Percentiles rank a stretch among this genome's conserved stretches.
Conservation (phyloP, 1,284 basidiomycete genomes). For the Athelia sp. region DNA sequence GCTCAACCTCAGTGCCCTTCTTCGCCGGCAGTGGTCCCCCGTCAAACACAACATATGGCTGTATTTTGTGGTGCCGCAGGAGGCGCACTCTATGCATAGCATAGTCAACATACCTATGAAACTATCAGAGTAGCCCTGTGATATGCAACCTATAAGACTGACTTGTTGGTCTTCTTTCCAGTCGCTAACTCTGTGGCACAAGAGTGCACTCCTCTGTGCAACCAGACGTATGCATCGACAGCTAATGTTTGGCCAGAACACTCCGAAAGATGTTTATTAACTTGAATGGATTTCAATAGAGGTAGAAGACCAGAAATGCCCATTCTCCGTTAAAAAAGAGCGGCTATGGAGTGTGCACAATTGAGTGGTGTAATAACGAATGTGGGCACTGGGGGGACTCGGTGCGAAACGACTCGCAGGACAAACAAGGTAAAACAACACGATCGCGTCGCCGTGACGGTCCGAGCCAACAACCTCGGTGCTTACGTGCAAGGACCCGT, state of each 20-base stretch:
- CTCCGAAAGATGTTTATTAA: slow-evolving; percentile 72
- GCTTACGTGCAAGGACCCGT: no score
- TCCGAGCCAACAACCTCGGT: no score
- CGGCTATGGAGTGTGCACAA: no score
- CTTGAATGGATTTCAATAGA: slow-evolving; percentile 87
- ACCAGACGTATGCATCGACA: slow-evolving; percentile 93
- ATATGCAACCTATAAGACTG: slow-evolving; percentile 24
- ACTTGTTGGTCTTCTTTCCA: slow-evolving; percentile 81
- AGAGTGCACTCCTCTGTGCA: slow-evolving; percentile 91
- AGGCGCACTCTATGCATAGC: slow-evolving; percentile 91
- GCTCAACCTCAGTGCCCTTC: slow-evolving; percentile 81
- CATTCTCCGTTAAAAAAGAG: no score
- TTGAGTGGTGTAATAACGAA: no score
- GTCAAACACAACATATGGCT: slow-evolving; percentile 94
- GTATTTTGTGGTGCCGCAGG: slow-evolving; percentile 79
- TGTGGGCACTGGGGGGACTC: no score
- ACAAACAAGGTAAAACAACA: no score
- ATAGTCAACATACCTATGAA: slow-evolving; percentile 86
- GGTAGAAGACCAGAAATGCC: slow-evolving; percentile 94
- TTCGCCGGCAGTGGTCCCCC: slow-evolving; percentile 95
- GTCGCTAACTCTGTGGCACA: slow-evolving; percentile 91
- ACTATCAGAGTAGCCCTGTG: not conserved
- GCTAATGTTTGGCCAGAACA: slow-evolving; percentile 80
- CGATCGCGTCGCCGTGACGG: no score
- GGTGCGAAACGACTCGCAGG: no score